phyloP scores from a whole-genome alignment of 1,284 basidiomycete species.

The Rhodofomes roseus region DNA sequence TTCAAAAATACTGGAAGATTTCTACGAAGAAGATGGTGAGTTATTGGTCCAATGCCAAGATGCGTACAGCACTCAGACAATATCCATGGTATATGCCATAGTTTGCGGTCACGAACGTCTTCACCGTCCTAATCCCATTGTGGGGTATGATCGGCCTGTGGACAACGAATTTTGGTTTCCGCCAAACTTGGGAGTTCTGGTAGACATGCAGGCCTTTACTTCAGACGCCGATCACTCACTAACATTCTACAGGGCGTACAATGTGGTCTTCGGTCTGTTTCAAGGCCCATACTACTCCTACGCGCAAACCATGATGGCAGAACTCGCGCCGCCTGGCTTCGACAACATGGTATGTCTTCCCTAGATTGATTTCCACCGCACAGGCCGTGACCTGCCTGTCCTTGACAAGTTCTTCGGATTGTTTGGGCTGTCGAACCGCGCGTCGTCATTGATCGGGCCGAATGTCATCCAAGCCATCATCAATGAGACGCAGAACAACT shows the following conservation, averaged over 20 bases:
- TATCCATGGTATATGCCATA: conserved; percentile 25
- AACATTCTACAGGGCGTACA: conserved; percentile 54
- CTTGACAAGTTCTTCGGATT: conserved; percentile 66
- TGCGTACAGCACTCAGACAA: neutral
- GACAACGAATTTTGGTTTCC: conserved; percentile 74
- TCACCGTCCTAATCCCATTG: conserved; percentile 73
- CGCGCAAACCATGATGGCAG: conserved; percentile 85
- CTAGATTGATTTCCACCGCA: too few species aligned
- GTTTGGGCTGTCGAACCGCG: conserved; percentile 84
- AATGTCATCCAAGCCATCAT: conserved; percentile 81
- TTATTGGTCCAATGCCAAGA: neutral
- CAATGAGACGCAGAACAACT: conserved; percentile 66
- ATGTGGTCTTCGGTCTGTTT: conserved; percentile 77
- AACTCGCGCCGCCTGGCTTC: conserved; percentile 76
- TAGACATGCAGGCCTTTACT: conserved; percentile 21
- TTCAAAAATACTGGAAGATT: conserved; percentile 76
- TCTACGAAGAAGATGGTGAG: conserved; percentile 75
- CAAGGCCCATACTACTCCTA: conserved; percentile 87
- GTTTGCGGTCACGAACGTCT: conserved; percentile 75
- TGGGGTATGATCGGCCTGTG: conserved; percentile 90
- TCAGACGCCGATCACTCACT: neutral
- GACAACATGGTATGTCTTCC: conserved; percentile 71
- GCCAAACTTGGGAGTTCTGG: conserved; percentile 86
- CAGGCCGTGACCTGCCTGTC: neutral
- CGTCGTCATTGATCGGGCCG: conserved; percentile 76